phyloP scores from a whole-genome alignment of 441 rosid genomes.

The Erysimum pusillum region DNA sequence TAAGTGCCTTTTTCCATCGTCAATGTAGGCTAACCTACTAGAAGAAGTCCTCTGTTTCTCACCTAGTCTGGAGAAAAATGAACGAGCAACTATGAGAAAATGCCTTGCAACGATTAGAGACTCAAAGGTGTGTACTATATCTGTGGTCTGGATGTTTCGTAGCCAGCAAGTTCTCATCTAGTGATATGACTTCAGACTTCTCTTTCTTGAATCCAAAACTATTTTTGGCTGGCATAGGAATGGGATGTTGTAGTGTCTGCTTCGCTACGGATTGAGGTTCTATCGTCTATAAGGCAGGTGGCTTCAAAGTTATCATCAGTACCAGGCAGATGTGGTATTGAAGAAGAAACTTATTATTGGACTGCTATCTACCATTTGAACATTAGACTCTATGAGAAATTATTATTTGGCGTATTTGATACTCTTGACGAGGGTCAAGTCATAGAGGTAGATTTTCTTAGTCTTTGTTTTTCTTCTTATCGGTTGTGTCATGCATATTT shows the following conservation, averaged over 20 bases:
- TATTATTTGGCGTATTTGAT: conserved; percentile 82
- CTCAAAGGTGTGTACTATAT: conserved; percentile 63
- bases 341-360: conserved; percentile 86
- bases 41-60: conserved; percentile 82
- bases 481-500: conserved; percentile 20
- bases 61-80: conserved; percentile 56
- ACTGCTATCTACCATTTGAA: conserved; percentile 84
- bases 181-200: conserved; percentile 39
- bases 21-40: conserved; percentile 76
- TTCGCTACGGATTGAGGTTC: conserved; percentile 78
- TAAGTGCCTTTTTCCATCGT: conserved; percentile 38
- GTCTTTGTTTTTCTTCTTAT: conserved; percentile 37
- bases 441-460: conserved; percentile 67
- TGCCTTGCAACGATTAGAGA: conserved; percentile 82
- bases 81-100: conserved; percentile 62
- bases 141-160: conserved; percentile 32
- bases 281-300: conserved; percentile 76
- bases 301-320: conserved; percentile 68
- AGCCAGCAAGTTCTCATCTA: conserved; percentile 19
- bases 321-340: conserved; percentile 71
- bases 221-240: conserved; percentile 63
- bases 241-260: conserved; percentile 82
- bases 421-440: conserved; percentile 95
- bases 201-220: conserved; percentile 37
- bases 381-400: conserved; percentile 80